phyloP scores from a whole-genome alignment of 176 grass and related monocot genomes.

The Secale cereale region DNA sequence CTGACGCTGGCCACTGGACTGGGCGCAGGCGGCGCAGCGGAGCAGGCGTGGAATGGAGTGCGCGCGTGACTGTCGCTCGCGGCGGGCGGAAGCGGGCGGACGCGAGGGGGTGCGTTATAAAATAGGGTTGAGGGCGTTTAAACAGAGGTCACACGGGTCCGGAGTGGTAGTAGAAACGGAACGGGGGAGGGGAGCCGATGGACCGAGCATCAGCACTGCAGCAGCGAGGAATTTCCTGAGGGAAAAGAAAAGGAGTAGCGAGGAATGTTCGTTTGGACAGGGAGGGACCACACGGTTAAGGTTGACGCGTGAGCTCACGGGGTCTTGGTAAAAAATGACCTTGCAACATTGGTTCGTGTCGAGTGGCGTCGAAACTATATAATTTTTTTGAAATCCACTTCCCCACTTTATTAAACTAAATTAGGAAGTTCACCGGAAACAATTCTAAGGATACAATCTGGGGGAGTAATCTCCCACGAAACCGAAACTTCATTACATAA shows the following conservation, averaged over 20 bases:
- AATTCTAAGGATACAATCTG: too few relatives aligned
- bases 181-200: background rate
- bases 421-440: too few relatives aligned
- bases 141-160: slow-evolving; percentile 43
- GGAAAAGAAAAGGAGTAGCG: background rate
- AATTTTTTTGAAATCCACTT: too few relatives aligned
- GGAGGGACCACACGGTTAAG: background rate
- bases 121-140: slow-evolving; percentile 27
- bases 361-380: too few relatives aligned
- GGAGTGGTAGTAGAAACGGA: slow-evolving; percentile 24
- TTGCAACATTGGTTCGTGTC: background rate
- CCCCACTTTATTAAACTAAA: too few relatives aligned
- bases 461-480: too few relatives aligned
- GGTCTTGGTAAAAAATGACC: background rate
- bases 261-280: slow-evolving; percentile 46
- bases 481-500: too few relatives aligned
- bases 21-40: slow-evolving; percentile 17
- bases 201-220: too few relatives aligned
- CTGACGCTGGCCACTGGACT: background rate
- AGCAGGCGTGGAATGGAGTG: slow-evolving; percentile 19
- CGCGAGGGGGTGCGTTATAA: slow-evolving; percentile 34
- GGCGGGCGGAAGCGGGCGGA: slow-evolving; percentile 13
- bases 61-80: slow-evolving; percentile 2
- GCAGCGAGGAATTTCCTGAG: background rate
- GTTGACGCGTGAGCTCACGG: background rate